Base-by-base conservation (phyloP, 148 eudicot species). In the Polygonum aviculare region DNA sequence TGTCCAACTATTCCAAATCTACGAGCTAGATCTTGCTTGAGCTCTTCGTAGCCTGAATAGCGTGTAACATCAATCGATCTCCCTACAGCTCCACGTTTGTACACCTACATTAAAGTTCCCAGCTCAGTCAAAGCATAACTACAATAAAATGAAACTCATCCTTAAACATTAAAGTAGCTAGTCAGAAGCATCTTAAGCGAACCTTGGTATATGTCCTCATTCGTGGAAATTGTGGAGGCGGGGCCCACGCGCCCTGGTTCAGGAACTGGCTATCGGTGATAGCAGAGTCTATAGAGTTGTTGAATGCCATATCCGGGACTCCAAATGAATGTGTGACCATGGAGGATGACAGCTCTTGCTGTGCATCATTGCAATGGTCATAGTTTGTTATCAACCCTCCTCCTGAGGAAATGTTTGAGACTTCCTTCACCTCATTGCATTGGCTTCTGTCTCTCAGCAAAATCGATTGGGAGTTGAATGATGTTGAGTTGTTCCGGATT, bases 51-150 rank as follows among this genome's bases (percentile, higher is more conserved):
- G 57, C 89, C 96, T 4, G 93, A 84, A 73, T 95, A 95, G 74
- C 94, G 91, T 38, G 89, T 74, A 57, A 95, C 93, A 78, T 95
- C 99, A 51, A 95, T 89, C 52, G 97, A 92, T 85, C 99, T 88
- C 78, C 99, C 99, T 50, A 95, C 99, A 51, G 99, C 99, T 83
- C 97, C 99, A 57, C 97, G 96, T 79, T 95, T 95, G 87, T 95
- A 91, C 18, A 92, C 99, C 99, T 95, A 60, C 80, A 87, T 67
- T n/a, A 14, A n/a, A 36, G 72, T 19, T 16, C 9, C 5, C 72
- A 67, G 72, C 72, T 67, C 21, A 5, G 19, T 67, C 12, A 33
- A 5, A 44, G 0, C 47, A 8, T 44, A 44, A 44, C 9, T 44
- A 44, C 9, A 44, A 44, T 1, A 44, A 44, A 44, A 41, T 9